Base-by-base conservation (phyloP, 495 filamentous ascomycete genomes). In the Monascus purpureus region DNA sequence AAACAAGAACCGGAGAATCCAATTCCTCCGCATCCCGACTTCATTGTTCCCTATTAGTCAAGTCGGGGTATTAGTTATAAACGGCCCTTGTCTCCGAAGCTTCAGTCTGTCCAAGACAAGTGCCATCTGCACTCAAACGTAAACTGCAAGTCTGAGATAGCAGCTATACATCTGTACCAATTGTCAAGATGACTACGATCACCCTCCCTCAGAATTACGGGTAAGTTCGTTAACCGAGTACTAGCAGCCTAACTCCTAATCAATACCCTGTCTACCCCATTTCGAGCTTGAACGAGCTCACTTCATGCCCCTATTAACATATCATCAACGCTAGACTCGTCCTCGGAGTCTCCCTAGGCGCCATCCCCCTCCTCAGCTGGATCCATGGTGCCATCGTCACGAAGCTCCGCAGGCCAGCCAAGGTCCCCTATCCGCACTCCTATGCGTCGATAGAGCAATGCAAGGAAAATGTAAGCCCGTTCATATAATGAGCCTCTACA, bases 361-460 rank as follows among this genome's bases (percentile, higher is more conserved):
- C 47, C 11, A 64, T 67, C 36, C 64, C 69, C 29, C 56, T 77
- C 28, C 68, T 75, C 24, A 53, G 70, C 46, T 61, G 77, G 39
- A 37, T 82, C 43, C 80, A 84, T 51, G 40, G 50, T 31, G 4
- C 36, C 19, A 39, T 73, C 37, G 65, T 62, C 19, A 43, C 33
- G 25, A 29, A 20, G 4, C 35, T 59, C 36, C 77, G 80, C 45
- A 70, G 60, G 38, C 39, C 40, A 1, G 65, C 72, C 44, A 63
- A 70, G 25, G 49, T 83, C 31, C 54, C 55, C 11, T 83, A 69
- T 36, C 80, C 80, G 6, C 73, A 66, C 49, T 35, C 60, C 45
- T 86, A 82, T 45, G 79, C 73, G 17, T 68, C 56, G 20, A 31
- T 65, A 18, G 72, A 64, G 33, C 52, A 60, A 36, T 58, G 73